Conservation (phyloP, 2,329 filamentous ascomycete genomes). For the Macrophomina phaseolina region DNA sequence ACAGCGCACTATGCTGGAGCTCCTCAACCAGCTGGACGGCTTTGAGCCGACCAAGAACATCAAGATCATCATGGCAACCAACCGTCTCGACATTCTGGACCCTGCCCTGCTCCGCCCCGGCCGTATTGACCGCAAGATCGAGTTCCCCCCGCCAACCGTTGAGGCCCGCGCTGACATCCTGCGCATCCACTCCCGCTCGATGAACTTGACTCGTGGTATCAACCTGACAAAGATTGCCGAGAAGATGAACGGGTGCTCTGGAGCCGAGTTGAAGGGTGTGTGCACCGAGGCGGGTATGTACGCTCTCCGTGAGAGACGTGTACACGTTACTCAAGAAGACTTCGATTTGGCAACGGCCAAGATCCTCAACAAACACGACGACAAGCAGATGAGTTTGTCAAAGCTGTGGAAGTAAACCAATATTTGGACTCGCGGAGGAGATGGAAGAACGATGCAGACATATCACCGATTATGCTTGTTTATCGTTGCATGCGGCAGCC, state of each 20-base stretch:
- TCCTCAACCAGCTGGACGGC: constrained; percentile 97
- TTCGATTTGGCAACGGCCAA: constrained; percentile 98
- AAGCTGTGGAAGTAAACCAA: constrained; percentile 77
- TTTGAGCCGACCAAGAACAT: constrained; percentile 99
- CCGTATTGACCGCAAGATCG: constrained; percentile 97
- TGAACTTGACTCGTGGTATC: constrained; percentile 98
- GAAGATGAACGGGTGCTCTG: constrained; percentile 99
- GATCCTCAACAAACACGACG: constrained; percentile 99
- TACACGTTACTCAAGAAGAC: constrained; percentile 98
- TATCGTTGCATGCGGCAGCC: constrained; percentile 3
- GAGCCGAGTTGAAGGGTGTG: constrained; percentile 96
- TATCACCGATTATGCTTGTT: constrained; percentile 3
- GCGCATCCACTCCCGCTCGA: constrained; percentile 95
- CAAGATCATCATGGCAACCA: constrained; percentile 99
- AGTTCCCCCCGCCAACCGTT: constrained; percentile 95
- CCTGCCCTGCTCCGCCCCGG: constrained; percentile 94
- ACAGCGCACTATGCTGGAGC: constrained; percentile 96
- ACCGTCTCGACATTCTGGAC: constrained; percentile 95
- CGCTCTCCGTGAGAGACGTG: constrained; percentile 89
- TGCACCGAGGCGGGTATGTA: constrained; percentile 99
- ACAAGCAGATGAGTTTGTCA: constrained; percentile 91
- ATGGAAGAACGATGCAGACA: constrained; percentile 4
- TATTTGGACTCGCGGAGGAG: background rate
- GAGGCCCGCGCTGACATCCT: constrained; percentile 97
- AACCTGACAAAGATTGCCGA: constrained; percentile 98